Percentiles rank a stretch among this genome's conserved stretches.
These are phyloP conservation scores for Xerophyta viscosa DNA, from an alignment of 106 monocot genomes.

Conservation along the genomic window DNA sequence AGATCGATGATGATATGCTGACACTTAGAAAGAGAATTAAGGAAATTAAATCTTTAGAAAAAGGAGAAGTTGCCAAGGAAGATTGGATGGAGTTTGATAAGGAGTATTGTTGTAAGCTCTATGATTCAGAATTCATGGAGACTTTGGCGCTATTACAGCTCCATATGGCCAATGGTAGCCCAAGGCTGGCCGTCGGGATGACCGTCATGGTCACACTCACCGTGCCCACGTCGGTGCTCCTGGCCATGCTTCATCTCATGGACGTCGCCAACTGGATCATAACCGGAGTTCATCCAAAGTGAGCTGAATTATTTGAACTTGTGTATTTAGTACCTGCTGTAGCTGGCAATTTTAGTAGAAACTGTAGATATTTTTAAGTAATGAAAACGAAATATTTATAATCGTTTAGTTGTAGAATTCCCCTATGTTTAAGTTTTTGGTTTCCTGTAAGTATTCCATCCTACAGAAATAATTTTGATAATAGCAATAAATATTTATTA, in stretches of 20 bases:
- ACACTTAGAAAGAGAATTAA: background rate
- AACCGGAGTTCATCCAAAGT: background rate
- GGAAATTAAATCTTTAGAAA: slow-evolving; percentile 1
- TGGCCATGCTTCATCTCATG: background rate
- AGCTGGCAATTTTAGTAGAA: no score
- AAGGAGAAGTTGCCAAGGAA: background rate
- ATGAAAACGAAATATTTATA: no score
- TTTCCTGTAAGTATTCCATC: no score
- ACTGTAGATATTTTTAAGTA: no score
- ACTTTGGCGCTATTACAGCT: background rate
- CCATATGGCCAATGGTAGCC: background rate
- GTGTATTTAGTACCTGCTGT: no score
- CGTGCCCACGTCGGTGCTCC: background rate
- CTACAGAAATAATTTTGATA: no score
- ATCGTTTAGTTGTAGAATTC: no score
- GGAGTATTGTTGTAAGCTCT: slow-evolving; percentile 3
- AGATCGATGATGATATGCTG: background rate
- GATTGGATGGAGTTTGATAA: slow-evolving; percentile 7
- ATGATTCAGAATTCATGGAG: slow-evolving; percentile 1
- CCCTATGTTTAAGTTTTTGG: no score
- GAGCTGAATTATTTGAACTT: no score
- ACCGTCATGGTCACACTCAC: background rate
- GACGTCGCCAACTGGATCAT: slow-evolving; percentile 1
- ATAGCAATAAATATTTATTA: no score
- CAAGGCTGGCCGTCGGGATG: slow-evolving; percentile 1